These are phyloP conservation scores for Pinus albicaulis DNA, from an alignment of 75 land plant genomes.

Conservation along the genomic window DNA sequence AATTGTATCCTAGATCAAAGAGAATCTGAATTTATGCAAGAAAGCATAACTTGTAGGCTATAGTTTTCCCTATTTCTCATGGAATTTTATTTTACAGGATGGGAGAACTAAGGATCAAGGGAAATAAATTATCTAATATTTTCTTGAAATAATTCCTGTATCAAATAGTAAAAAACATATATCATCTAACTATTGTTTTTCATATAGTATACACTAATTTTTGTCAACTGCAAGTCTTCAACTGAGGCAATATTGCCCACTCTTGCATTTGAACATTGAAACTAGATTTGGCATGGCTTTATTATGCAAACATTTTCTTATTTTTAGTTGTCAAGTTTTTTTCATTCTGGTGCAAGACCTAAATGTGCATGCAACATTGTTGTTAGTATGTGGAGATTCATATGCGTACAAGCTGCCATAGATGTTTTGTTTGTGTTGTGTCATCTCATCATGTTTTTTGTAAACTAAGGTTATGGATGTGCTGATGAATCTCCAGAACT, in stretches of 20 bases:
- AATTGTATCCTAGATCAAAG: too few relatives aligned
- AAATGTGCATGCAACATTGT: not conserved
- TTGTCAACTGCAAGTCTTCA: not conserved
- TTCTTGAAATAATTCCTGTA: too few relatives aligned
- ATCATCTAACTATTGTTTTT: too few relatives aligned
- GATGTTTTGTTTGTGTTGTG: not conserved
- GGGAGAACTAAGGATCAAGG: too few relatives aligned
- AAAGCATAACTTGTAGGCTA: too few relatives aligned
- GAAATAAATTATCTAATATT: too few relatives aligned
- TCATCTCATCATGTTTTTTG: not conserved
- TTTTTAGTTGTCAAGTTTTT: not conserved
- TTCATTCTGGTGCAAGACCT: not conserved
- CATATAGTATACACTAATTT: too few relatives aligned
- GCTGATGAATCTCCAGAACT: constrained; percentile 28
- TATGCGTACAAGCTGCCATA: not conserved
- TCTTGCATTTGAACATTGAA: not conserved
- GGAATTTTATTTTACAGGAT: too few relatives aligned
- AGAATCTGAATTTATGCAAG: too few relatives aligned
- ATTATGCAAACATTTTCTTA: not conserved
- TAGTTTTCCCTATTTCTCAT: too few relatives aligned
- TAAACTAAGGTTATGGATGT: constrained; percentile 26
- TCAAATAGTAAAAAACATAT: too few relatives aligned
- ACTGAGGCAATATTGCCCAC: not conserved
- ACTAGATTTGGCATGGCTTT: not conserved
- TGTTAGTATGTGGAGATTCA: not conserved